phyloP scores from a whole-genome alignment of 1,284 basidiomycete genomes.

The Grifola frondosa region DNA sequence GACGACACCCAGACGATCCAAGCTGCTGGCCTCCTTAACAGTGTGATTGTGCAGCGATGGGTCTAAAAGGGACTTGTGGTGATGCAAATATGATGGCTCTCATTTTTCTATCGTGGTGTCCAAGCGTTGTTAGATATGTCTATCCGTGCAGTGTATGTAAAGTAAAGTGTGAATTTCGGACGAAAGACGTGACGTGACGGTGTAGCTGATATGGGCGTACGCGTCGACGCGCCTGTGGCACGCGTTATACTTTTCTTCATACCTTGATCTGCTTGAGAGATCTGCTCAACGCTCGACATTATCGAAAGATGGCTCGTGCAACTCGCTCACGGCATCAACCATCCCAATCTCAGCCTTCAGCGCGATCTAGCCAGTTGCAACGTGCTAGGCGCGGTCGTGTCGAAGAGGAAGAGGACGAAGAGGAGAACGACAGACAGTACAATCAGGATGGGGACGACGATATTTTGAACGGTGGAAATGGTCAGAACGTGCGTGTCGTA shows the following conservation, averaged over 20 bases:
- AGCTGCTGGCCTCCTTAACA: slow-evolving; percentile 74
- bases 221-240: slow-evolving; percentile 7
- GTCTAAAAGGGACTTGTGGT: slow-evolving; percentile 31
- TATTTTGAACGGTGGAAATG: slow-evolving; percentile 28
- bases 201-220: no score
- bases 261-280: no score
- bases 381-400: no score
- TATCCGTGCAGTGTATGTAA: neutral
- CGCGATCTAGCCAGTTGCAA: no score
- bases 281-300: no score
- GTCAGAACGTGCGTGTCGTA: slow-evolving; percentile 26
- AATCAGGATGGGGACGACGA: slow-evolving; percentile 28
- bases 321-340: no score
- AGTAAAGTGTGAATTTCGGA: neutral
- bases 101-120: neutral
- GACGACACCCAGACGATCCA: slow-evolving; percentile 72
- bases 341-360: no score
- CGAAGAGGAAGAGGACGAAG: slow-evolving; percentile 18
- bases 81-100: neutral
- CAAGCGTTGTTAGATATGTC: neutral
- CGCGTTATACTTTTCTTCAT: slow-evolving; percentile 1
- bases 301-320: no score
- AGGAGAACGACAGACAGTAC: slow-evolving; percentile 33
- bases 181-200: no score
- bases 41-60: slow-evolving; percentile 88